Conservation (phyloP, 1,284 basidiomycete genomes). For the Taiwanofungus camphoratus region DNA sequence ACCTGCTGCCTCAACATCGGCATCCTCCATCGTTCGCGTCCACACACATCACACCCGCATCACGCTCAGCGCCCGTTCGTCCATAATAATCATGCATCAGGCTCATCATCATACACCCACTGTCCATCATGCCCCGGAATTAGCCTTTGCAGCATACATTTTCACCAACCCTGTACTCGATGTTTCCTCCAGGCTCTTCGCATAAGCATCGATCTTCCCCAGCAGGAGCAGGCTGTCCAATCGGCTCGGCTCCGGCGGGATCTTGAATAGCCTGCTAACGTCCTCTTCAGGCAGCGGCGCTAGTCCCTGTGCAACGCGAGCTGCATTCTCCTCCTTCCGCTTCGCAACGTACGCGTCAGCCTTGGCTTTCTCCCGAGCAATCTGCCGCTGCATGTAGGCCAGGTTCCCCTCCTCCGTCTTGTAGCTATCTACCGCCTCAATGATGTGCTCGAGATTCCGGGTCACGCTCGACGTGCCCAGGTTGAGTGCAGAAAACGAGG, state of each 20-base stretch:
- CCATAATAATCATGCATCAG: conserved; percentile 9
- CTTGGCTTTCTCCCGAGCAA: conserved; percentile 81
- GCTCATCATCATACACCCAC: conserved; percentile 6
- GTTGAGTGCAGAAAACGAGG: conserved; percentile 57
- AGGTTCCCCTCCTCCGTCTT: conserved; percentile 91
- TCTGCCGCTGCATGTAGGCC: conserved; percentile 88
- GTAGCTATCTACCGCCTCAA: conserved; percentile 82
- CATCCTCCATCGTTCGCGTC: no score
- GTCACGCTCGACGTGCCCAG: conserved; percentile 55
- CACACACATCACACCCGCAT: neutral
- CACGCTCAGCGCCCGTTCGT: neutral
- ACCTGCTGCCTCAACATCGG: no score
- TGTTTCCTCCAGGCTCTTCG: conserved; percentile 68
- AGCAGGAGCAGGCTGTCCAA: conserved; percentile 84
- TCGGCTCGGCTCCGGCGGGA: conserved; percentile 85
- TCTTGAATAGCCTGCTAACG: conserved; percentile 78
- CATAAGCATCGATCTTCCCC: conserved; percentile 84
- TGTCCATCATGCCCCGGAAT: conserved; percentile 20
- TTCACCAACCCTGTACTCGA: conserved; percentile 68
- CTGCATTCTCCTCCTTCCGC: conserved; percentile 86
- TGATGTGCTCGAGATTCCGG: conserved; percentile 74
- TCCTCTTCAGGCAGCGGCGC: conserved; percentile 86
- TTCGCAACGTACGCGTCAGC: conserved; percentile 81
- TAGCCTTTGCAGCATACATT: conserved; percentile 64
- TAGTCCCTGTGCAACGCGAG: conserved; percentile 79